Evolutionary conservation across 768 basidiomycete species (phyloP), one percentile per base, ranked within the genome.

Genomic region (Phlebiopsis flavidoalba): DNA sequence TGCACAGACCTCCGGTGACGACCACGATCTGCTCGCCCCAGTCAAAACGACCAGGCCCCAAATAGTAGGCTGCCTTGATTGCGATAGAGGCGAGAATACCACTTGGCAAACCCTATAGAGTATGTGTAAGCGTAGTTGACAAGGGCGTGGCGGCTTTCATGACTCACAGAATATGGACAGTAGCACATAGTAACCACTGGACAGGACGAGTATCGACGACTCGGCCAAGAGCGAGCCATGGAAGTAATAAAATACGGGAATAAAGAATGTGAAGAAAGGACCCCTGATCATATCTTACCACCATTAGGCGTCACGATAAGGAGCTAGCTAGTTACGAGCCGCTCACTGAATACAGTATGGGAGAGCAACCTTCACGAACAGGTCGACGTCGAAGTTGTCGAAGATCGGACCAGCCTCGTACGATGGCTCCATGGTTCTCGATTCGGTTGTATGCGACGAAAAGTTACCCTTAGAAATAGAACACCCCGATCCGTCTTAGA

Each of bases 21-120:
- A 98, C 78, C 5, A 98, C 87, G 58, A 96, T 84, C 73, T 98
- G 92, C 50, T 94, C 86, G 49, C 82, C 82, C 96, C 95, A 98
- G 65, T 94, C 85, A 31, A 94, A 72, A 40, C 75, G 80, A 14
- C 75, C 70, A 2, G 87, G 84, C 0, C 81, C n/a, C 78, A 61
- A 84, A 85, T 22, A 93, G 71, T 21, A 87, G 69, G 64, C 77
- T 85, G 31, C 82, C 83, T 71, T 89, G 86, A 67, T 92, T 94
- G 57, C 90, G 80, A 71, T 92, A 91, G 50, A 91, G 66, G 51
- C 76, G 78, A 21, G 91, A 90, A 60, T 80, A 77, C 86, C 90
- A 91, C 64, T 80, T 85, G 17, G 87, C 63, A 57, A 82, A 74
- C 84, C 86, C 93, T 93, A 43, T 5, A 57, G 19, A 31, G 12